Base-by-base conservation (phyloP, 2,329 filamentous ascomycete species). In the Neonectria punicea region DNA sequence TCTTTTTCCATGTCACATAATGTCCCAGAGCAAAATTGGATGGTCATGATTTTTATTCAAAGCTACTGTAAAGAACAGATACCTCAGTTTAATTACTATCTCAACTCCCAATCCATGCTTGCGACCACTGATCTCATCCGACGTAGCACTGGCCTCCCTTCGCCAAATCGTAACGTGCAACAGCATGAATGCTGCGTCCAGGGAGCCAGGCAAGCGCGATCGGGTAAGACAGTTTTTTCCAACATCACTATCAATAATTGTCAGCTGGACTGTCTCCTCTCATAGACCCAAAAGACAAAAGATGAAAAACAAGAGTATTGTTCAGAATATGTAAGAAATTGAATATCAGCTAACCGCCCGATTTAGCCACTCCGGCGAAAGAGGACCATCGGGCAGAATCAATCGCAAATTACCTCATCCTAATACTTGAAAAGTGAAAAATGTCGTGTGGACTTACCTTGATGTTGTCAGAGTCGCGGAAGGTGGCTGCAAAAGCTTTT, bases 401-500 rank as follows among this genome's bases (percentile, higher is more conserved):
- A 97, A 95, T 95, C 94, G 94, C 94, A 98, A 98, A 98, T 97
- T 97, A 80, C 92, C 85, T 92, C 94, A 97, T 97, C 94, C 93
- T 91, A 74, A 65, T 67, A 62, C 41, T 63, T 47, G 32, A 13
- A 50, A 47, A 49, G 5, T 57, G 59, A 58, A 67, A 43, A 28
- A 59, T 50, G 58, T 32, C 46, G 7, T 49, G 41, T 28, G 5
- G 36, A 55, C 77, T 78, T 78, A 79, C 77, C 77, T 72, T 72
- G 57, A 70, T 68, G 51, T 58, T 49, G 53, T 63, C 39, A 47
- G 34, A 10, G 28, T 47, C 16, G 50, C 16, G 32, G 30, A 62
- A 13, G 30, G 14, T n/a, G 36, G n/a, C 43, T 50, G 43, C 34
- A 25, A 25, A 66, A 53, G 32, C 18, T 49, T 20, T 54, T 58